Base-by-base conservation (phyloP, 1,139 yeast genomes). In the Yamadazyma membranifaciens region DNA sequence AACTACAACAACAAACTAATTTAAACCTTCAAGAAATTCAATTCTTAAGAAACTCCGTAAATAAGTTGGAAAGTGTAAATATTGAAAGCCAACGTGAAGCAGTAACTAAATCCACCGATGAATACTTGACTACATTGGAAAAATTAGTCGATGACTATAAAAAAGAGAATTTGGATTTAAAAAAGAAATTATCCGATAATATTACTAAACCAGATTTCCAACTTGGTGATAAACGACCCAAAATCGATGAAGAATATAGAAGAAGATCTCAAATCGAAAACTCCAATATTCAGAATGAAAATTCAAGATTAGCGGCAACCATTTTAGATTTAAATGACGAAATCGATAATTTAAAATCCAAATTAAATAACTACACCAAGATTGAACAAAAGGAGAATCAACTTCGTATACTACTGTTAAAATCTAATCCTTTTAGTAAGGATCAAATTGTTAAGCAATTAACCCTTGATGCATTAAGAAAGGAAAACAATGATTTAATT, bases 371-470 rank as follows among this genome's bases (percentile, higher is more conserved):
- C 5, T 50, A 69, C 3, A 51, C 56, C 15, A 40, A 49, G 12
- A 45, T 65, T 5, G 43, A 57, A 26, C 22, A 44, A 11, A 73
- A 76, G 45, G 67, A 66, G 42, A 52, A 59, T n/a, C 59, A 60
- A 34, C 57, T 72, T 3, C 73, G 81, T 36, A 70, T 87, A 1
- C 59, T 88, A 15, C 87, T 86, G 57, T 61, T 86, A 40, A 72
- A 81, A 41, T 73, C 78, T 31, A 87, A 84, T 54, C 95, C 95
- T 1, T 73, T 83, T n/a, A 50, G 75, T 3, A 69, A 69, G 20
- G 85, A 83, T 51, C 94, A 87, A 56, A 61, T 74, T 11, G 65
- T 83, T n/a, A 84, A 83, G 48, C 72, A 69, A 45, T 64, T 70
- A 33, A 68, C 76, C 44, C 60, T 87, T 15, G 76, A 74, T 13